A percentile compares a stretch with the other conserved stretches of the same genome.
These are phyloP conservation scores for Hirschioporus abietinus DNA, from an alignment of 768 basidiomycete species.

Conservation along the genomic window DNA sequence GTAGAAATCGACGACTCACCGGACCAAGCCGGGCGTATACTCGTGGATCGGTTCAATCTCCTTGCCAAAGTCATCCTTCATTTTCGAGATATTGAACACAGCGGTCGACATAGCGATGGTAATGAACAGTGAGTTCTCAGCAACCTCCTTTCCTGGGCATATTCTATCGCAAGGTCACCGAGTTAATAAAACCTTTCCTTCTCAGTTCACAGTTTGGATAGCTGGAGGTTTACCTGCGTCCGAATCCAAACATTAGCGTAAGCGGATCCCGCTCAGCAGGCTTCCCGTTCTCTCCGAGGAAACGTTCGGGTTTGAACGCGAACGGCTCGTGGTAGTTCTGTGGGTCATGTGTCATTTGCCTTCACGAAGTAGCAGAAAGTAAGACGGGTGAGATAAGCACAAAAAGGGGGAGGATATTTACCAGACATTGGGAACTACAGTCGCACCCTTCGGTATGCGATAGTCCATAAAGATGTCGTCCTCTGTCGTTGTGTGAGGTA, in stretches of 20 bases:
- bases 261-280: not conserved
- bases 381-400: not conserved
- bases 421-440: constrained; percentile 23
- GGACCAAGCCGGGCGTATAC: not conserved
- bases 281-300: not conserved
- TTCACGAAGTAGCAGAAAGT: not conserved
- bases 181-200: not conserved
- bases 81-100: constrained; percentile 17
- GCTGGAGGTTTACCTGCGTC: not conserved
- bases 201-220: not conserved
- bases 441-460: constrained; percentile 21
- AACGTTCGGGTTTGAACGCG: constrained; percentile 15
- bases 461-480: constrained; percentile 24
- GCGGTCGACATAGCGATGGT: constrained; percentile 32
- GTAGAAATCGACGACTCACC: not conserved
- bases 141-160: constrained; percentile 40
- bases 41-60: not conserved
- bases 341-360: constrained; percentile 15
- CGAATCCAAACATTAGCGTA: not conserved
- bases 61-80: not conserved
- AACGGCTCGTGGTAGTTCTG: constrained; percentile 13
- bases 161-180: constrained; percentile 9
- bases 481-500: constrained; percentile 18
- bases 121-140: constrained; percentile 32
- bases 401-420: not conserved